Evolutionary conservation across 768 basidiomycete genomes (phyloP).

Genomic region (Mycena rosella): DNA sequence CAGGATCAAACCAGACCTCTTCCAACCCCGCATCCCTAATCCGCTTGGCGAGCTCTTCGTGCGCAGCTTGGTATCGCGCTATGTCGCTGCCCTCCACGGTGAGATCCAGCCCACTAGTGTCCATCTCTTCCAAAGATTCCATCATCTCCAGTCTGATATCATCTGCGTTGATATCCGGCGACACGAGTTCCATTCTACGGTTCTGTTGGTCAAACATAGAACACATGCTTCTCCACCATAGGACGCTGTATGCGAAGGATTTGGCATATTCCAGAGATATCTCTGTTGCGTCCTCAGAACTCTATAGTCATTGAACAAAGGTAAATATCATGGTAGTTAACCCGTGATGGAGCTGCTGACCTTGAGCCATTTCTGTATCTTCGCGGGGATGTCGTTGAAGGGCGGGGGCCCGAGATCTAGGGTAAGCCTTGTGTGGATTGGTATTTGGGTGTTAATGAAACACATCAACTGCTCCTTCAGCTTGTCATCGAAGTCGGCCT

Average conservation of each 20-base stretch:
- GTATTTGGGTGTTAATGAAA: neutral
- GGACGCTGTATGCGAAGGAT: neutral
- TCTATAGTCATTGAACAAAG: slow-evolving; percentile 6
- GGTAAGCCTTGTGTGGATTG: neutral
- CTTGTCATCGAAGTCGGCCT: neutral
- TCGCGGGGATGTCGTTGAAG: neutral
- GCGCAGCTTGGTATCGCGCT: slow-evolving; percentile 7
- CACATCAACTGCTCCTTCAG: slow-evolving; percentile 5
- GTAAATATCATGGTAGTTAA: slow-evolving; percentile 4
- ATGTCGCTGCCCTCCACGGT: neutral
- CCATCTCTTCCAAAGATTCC: neutral
- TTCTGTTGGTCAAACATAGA: neutral
- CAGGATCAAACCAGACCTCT: slow-evolving; percentile 10
- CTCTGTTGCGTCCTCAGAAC: slow-evolving; percentile 3
- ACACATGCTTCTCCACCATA: neutral
- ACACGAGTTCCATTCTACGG: slow-evolving; percentile 1
- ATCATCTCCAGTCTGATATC: neutral
- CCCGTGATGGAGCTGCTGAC: neutral
- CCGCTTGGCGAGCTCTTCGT: neutral
- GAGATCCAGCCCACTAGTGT: neutral
- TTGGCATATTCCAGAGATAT: slow-evolving; percentile 3
- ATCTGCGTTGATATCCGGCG: neutral
- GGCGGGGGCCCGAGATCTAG: accelerated
- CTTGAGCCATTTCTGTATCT: neutral
- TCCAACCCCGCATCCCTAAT: neutral